Percentiles rank a stretch among this genome's conserved stretches.
Conservation (phyloP, 1,284 basidiomycete genomes). For the Trichosporon coremiiforme region DNA sequence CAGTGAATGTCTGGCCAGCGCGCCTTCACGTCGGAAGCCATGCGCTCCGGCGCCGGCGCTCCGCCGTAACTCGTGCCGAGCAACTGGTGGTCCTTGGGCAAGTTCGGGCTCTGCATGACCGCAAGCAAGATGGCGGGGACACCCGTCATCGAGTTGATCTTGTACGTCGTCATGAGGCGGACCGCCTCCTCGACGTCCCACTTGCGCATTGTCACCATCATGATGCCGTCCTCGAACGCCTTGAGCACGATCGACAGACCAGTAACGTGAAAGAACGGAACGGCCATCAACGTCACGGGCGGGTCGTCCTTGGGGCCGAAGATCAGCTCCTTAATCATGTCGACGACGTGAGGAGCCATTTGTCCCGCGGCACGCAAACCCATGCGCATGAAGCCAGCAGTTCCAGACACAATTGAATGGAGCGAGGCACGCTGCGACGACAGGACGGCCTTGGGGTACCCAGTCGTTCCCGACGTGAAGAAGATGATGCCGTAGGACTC, state of each 20-base stretch:
- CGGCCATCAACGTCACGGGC: constrained; percentile 35
- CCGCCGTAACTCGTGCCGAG: constrained; percentile 50
- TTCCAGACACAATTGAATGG: constrained; percentile 27
- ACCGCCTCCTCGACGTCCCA: constrained; percentile 48
- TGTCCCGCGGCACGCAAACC: not conserved
- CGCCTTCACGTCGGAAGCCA: constrained; percentile 39
- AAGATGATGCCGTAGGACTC: constrained; percentile 50
- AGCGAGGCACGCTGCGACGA: constrained; percentile 49
- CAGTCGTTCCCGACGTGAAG: constrained; percentile 45
- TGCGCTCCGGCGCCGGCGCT: constrained; percentile 43
- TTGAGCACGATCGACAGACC: constrained; percentile 48
- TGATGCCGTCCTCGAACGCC: constrained; percentile 43
- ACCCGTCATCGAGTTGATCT: constrained; percentile 43
- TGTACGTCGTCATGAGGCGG: constrained; percentile 38
- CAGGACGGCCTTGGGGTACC: constrained; percentile 46
- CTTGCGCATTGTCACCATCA: constrained; percentile 44
- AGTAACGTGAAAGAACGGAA: constrained; percentile 53
- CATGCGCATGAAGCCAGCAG: not conserved
- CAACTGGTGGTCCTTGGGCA: constrained; percentile 36
- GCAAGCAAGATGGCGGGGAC: constrained; percentile 48
- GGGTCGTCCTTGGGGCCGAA: constrained; percentile 15
- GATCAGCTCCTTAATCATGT: constrained; percentile 38
- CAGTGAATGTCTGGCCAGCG: constrained; percentile 39
- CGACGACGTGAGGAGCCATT: constrained; percentile 23
- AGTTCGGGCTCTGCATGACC: constrained; percentile 40